Percentiles rank a stretch among this genome's conserved stretches.
Conservation (phyloP, 495 filamentous ascomycete species). For the Aspergillus nidulans region DNA sequence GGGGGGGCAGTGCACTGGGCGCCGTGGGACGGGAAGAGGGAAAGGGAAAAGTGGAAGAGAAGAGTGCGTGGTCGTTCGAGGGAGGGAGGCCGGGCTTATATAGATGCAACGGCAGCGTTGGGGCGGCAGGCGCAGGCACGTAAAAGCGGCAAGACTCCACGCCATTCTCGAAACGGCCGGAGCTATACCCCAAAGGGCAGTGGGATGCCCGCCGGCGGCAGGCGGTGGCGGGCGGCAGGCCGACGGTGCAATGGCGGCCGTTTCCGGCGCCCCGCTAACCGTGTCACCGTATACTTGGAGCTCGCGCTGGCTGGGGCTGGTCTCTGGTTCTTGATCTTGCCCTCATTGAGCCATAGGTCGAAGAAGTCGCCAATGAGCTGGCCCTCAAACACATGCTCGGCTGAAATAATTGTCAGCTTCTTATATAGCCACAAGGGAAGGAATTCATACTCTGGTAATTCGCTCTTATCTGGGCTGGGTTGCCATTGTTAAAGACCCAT, state of each 20-base stretch:
- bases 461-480: background rate
- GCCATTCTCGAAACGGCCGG: conserved; percentile 3
- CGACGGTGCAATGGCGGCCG: conserved; percentile 17
- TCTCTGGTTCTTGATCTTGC: background rate
- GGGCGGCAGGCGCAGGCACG: background rate
- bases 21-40: background rate
- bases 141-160: background rate
- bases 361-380: background rate
- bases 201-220: background rate
- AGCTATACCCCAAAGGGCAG: conserved; percentile 4
- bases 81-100: background rate
- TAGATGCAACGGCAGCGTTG: background rate
- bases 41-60: conserved; percentile 6
- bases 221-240: conserved; percentile 11
- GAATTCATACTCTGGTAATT: background rate
- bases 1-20: conserved; percentile 10
- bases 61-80: conserved; percentile 12
- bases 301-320: background rate
- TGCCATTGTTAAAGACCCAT: background rate
- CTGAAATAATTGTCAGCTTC: background rate
- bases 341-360: background rate
- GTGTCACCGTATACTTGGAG: conserved; percentile 3
- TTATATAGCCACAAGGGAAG: background rate
- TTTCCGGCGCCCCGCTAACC: conserved; percentile 18
- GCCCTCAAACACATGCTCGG: background rate